phyloP scores from a whole-genome alignment of 2,329 filamentous ascomycete genomes.

The Balansia obtecta region DNA sequence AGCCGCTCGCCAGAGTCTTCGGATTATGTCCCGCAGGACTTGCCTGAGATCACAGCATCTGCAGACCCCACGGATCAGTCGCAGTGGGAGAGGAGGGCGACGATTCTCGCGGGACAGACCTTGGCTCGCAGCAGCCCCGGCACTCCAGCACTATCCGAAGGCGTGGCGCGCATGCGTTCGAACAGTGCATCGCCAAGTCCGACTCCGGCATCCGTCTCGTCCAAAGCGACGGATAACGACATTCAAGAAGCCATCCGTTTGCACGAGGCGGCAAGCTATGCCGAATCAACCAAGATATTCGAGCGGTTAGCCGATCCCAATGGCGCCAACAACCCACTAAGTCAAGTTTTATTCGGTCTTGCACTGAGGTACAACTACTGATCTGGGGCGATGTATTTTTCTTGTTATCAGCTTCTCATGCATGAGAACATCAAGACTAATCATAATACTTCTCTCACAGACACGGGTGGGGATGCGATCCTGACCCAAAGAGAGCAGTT shows the following conservation, averaged over 20 bases:
- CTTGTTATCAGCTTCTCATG: constrained; percentile 6
- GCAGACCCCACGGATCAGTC: constrained; percentile 44
- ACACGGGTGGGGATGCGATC: constrained; percentile 83
- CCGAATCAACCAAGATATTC: constrained; percentile 75
- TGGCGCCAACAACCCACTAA: constrained; percentile 82
- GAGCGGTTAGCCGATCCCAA: constrained; percentile 68
- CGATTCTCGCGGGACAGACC: constrained; percentile 63
- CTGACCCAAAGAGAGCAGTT: constrained; percentile 61
- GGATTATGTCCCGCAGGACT: constrained; percentile 62
- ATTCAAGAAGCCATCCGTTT: constrained; percentile 94
- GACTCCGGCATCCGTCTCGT: constrained; percentile 25
- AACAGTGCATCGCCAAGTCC: neutral
- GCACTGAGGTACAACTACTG: constrained; percentile 55
- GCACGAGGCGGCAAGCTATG: constrained; percentile 74
- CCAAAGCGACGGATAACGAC: constrained; percentile 47
- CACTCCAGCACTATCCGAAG: constrained; percentile 21
- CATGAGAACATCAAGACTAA: neutral
- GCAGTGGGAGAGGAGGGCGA: constrained; percentile 87
- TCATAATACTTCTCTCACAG: constrained; percentile 28
- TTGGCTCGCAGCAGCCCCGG: constrained; percentile 30
- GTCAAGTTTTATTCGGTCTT: constrained; percentile 90
- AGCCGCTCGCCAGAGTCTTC: constrained; percentile 47
- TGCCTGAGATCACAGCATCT: constrained; percentile 57
- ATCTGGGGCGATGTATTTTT: constrained; percentile 35
- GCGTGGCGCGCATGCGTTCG: constrained; percentile 16